Percentiles rank a stretch among this genome's conserved stretches.
Conservation (phyloP, 2,329 filamentous ascomycete species). For the Diaporthe sp. region DNA sequence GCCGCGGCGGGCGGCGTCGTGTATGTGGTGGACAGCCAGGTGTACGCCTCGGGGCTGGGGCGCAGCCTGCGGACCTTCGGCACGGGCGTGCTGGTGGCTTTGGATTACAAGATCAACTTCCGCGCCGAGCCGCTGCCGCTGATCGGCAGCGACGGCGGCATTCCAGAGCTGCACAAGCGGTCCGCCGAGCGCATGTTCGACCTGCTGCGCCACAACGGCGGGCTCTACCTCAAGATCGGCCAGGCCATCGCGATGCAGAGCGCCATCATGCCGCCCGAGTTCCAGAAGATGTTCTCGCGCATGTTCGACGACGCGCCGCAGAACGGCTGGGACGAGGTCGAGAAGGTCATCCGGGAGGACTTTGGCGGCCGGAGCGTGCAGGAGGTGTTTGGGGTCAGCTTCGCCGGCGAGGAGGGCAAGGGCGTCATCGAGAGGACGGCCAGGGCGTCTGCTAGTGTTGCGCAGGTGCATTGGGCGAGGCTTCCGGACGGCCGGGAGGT, state of each 20-base stretch:
- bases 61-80: slow-evolving; percentile 87
- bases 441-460: slow-evolving; percentile 87
- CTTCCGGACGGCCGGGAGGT: slow-evolving; percentile 90
- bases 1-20: slow-evolving; percentile 69
- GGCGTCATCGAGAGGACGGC: slow-evolving; percentile 72
- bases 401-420: slow-evolving; percentile 77
- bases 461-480: slow-evolving; percentile 95
- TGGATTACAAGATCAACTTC: slow-evolving; percentile 99
- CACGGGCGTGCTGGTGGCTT: slow-evolving; percentile 81
- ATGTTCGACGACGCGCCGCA: slow-evolving; percentile 99
- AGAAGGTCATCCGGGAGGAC: slow-evolving; percentile 87
- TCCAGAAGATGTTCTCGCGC: slow-evolving; percentile 93
- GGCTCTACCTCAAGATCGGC: slow-evolving; percentile 96
- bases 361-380: slow-evolving; percentile 87
- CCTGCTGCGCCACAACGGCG: slow-evolving; percentile 87
- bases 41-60: slow-evolving; percentile 83
- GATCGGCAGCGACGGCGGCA: slow-evolving; percentile 64
- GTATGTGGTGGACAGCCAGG: slow-evolving; percentile 78
- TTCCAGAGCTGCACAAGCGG: slow-evolving; percentile 83
- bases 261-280: slow-evolving; percentile 91
- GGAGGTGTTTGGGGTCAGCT: slow-evolving; percentile 93
- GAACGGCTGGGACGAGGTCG: slow-evolving; percentile 87
- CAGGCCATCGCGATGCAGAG: slow-evolving; percentile 99
- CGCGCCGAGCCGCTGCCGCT: slow-evolving; percentile 76
- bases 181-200: slow-evolving; percentile 88